Evolutionary conservation across 768 basidiomycete genomes (phyloP).

Genomic region (Panellus pusillus): DNA sequence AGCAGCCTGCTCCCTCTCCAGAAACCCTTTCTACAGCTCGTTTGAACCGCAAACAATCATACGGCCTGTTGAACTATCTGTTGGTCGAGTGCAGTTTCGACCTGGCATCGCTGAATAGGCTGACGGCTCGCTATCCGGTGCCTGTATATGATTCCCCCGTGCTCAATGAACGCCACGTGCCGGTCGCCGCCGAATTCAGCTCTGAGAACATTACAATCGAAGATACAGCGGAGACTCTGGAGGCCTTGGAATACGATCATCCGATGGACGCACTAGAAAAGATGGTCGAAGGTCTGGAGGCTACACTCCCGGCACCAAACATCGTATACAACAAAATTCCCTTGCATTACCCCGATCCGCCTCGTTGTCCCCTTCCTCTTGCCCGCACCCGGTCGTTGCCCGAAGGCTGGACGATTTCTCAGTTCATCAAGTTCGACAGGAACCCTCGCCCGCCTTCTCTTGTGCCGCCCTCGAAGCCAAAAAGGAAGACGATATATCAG

Average conservation of each 20-base stretch:
- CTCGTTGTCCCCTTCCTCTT: neutral
- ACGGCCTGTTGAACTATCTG: slow-evolving; percentile 12
- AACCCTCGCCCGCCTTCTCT: slow-evolving; percentile 8
- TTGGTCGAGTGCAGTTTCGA: slow-evolving; percentile 18
- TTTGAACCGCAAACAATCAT: slow-evolving; percentile 5
- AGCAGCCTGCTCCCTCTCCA: slow-evolving; percentile 11
- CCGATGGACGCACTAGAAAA: neutral
- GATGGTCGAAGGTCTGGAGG: neutral
- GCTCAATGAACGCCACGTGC: neutral
- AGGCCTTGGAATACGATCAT: neutral
- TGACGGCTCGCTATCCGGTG: slow-evolving; percentile 11
- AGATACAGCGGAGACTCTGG: neutral
- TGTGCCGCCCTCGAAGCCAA: neutral
- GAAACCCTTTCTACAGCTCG: neutral
- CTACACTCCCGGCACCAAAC: no score
- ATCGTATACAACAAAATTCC: no score
- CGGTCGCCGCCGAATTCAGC: neutral
- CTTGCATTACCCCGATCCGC: neutral
- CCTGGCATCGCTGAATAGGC: slow-evolving; percentile 1
- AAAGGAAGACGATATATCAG: neutral
- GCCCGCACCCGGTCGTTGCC: slow-evolving; percentile 9
- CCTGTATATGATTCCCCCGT: neutral
- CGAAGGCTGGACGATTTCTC: slow-evolving; percentile 11
- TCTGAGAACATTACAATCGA: neutral
- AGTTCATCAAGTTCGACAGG: slow-evolving; percentile 1